phyloP scores from a whole-genome alignment of 768 basidiomycete species.

The Mycena amicta region DNA sequence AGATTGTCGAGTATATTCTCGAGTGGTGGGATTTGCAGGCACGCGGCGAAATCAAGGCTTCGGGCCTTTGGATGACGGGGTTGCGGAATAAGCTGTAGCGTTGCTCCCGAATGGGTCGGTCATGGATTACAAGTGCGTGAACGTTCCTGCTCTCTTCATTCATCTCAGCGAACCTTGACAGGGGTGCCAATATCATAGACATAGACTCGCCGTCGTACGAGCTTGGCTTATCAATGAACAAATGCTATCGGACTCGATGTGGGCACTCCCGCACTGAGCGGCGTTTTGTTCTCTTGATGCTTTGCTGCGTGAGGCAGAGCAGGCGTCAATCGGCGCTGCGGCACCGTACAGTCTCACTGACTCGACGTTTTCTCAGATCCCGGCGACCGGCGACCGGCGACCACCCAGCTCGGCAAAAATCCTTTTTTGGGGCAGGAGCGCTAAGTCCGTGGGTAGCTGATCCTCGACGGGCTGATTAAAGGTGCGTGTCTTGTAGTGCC shows the following conservation, averaged over 20 bases:
- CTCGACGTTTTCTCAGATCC: neutral
- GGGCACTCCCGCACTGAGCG: neutral
- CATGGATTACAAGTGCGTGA: neutral
- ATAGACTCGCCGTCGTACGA: too few species aligned
- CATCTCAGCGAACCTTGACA: too few species aligned
- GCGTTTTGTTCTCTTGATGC: neutral
- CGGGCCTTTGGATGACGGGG: constrained; percentile 67
- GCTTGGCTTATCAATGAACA: too few species aligned
- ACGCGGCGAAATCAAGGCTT: constrained; percentile 46
- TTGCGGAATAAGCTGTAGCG: constrained; percentile 49
- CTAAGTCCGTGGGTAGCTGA: too few species aligned
- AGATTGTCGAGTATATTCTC: constrained; percentile 66
- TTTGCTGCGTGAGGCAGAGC: too few species aligned
- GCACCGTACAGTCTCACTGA: neutral
- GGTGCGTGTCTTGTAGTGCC: too few species aligned
- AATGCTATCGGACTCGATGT: too few species aligned
- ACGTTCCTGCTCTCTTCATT: neutral
- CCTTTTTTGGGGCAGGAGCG: too few species aligned
- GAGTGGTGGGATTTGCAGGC: constrained; percentile 63
- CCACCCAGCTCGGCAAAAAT: neutral
- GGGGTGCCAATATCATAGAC: too few species aligned
- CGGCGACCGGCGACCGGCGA: too few species aligned
- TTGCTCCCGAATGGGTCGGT: neutral
- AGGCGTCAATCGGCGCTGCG: neutral
- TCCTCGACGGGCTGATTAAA: too few species aligned